Base-by-base conservation (phyloP, 1,284 basidiomycete genomes). In the Ceratobasidium sp. region DNA sequence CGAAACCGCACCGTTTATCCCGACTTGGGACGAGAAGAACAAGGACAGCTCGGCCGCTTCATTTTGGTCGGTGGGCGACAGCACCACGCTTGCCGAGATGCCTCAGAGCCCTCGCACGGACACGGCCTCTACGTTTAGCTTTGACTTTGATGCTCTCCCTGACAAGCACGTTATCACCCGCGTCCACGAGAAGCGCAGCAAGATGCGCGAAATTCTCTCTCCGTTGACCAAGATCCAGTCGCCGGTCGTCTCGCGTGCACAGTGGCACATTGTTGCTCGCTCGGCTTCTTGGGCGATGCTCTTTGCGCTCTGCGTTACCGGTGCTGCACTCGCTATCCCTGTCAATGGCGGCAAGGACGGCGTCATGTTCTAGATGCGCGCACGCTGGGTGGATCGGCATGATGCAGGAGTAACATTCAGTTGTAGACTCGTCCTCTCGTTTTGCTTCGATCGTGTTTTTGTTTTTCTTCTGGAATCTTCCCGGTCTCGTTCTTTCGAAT, bases 211-310 rank as follows among this genome's bases (percentile, higher is more conserved):
- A 41, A 72, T 92, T 18, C 74, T 92, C 74, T 84, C 86, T 23
- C 89, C 90, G 30, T 80, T 92, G 65, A 92, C 91, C 53, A 84
- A 83, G 55, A 83, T 92, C 39, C 83, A 89, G 58, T 89, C 85
- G 73, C 88, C 89, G 14, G 83, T 89, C 67, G 86, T 92, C 58
- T 84, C 87, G 67, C 84, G 92, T 18, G 90, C 87, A 3, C 92
- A 93, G 77, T 93, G 91, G 92, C 90, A 92, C 80, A 84, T 87
- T 28, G 84, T 87, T 21, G 79, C 86, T 59, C 77, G 85, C 41
- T 84, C 84, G 34, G 81, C 78, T 36, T 41, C 65, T 12, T 57
- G 52, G 52, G 65, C 65, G 18, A 57, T 69, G 52, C 36, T 69
- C 14, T 69, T 69, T 57, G 65, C 65, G 2, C 23, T 57, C 1